These are phyloP conservation scores for Ilex asprella DNA, from an alignment of 257 asterid species.

Conservation along the genomic window DNA sequence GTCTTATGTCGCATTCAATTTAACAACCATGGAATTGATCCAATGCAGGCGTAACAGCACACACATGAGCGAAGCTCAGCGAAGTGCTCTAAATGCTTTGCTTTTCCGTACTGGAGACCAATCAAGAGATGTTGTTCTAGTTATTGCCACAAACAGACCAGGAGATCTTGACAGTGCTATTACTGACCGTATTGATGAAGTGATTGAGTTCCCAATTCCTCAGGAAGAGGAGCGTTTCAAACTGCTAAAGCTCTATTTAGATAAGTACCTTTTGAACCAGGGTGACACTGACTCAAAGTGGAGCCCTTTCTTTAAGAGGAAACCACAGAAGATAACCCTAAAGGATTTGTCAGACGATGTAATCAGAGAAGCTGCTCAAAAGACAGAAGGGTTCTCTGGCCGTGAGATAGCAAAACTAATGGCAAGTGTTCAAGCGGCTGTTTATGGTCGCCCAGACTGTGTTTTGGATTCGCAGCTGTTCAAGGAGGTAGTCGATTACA, in stretches of 20 bases:
- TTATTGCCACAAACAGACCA: conserved; percentile 91
- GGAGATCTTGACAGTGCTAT: conserved; percentile 92
- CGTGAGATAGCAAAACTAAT: conserved; percentile 92
- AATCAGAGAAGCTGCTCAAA: conserved; percentile 60
- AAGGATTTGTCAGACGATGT: conserved; percentile 61
- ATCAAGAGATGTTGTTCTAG: conserved; percentile 90
- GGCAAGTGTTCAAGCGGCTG: conserved; percentile 93
- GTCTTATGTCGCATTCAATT: not conserved
- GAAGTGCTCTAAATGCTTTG: conserved; percentile 87
- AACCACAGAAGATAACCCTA: conserved; percentile 49
- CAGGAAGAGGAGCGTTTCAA: conserved; percentile 81
- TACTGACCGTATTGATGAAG: conserved; percentile 94
- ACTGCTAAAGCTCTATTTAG: conserved; percentile 74
- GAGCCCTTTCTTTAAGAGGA: conserved; percentile 49
- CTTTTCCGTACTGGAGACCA: conserved; percentile 97
- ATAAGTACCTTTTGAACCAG: conserved; percentile 61
- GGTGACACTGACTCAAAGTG: conserved; percentile 39
- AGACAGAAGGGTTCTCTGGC: conserved; percentile 81
- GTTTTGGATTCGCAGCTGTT: conserved; percentile 57
- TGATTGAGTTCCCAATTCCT: conserved; percentile 92
- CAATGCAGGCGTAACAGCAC: conserved; percentile 75
- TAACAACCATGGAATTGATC: conserved; percentile 1
- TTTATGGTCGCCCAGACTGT: conserved; percentile 85
- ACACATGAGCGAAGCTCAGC: conserved; percentile 95
- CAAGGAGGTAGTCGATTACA: conserved; percentile 71